phyloP scores from a whole-genome alignment of 139 green algal genomes.

The Coelastrella sp. region DNA sequence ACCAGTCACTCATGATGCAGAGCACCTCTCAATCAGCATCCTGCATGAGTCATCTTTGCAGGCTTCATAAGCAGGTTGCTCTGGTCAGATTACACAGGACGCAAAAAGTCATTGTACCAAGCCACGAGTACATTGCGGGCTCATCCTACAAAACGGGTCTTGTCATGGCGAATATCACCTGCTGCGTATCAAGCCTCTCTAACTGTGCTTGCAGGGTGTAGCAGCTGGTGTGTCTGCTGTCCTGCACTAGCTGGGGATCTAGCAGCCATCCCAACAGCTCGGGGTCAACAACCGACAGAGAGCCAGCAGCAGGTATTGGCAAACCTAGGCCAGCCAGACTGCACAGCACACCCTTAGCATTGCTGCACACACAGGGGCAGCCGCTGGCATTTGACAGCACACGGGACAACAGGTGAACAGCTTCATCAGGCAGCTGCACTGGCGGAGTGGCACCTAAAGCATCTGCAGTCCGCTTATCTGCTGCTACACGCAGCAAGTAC shows the following conservation, averaged over 20 bases:
- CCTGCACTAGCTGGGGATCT: constrained; percentile 66
- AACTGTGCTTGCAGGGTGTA: constrained; percentile 38
- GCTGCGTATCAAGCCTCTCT: neutral
- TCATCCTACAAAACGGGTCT: too few species aligned
- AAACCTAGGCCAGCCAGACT: constrained; percentile 5
- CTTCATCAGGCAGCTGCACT: neutral
- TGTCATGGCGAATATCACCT: neutral
- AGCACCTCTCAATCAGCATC: too few species aligned
- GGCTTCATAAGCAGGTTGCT: too few species aligned
- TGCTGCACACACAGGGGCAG: constrained; percentile 20
- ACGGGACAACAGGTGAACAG: constrained; percentile 7
- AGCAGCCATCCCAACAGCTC: constrained; percentile 32
- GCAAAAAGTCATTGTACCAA: too few species aligned
- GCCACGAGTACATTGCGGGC: too few species aligned
- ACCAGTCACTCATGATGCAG: too few species aligned
- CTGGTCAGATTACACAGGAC: too few species aligned
- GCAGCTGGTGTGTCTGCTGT: constrained; percentile 49
- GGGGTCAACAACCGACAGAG: constrained; percentile 5
- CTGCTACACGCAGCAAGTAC: constrained; percentile 4
- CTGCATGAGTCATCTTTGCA: too few species aligned
- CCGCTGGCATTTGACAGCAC: neutral
- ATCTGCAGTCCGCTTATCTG: neutral
- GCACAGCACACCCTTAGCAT: constrained; percentile 36
- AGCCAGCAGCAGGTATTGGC: neutral
- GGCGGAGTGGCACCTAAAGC: too few species aligned